Evolutionary conservation across 768 basidiomycete species (phyloP).

Genomic region (Clathrus columnatus): DNA sequence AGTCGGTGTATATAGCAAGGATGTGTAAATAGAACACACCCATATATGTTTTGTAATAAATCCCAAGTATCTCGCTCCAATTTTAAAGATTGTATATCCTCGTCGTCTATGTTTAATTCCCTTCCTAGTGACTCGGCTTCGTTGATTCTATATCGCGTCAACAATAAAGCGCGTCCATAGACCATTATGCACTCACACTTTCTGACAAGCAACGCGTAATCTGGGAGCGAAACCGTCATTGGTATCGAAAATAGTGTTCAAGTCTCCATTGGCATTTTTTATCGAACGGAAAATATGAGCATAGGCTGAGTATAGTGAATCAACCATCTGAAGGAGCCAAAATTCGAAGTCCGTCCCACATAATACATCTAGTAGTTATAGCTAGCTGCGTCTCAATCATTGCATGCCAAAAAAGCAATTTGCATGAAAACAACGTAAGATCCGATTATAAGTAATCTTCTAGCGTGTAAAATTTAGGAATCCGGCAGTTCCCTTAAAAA

Average conservation of each 20-base stretch:
- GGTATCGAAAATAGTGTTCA: slow-evolving; percentile 54
- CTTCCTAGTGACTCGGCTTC: not conserved
- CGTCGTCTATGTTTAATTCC: slow-evolving; percentile 13
- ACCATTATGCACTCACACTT: slow-evolving; percentile 43
- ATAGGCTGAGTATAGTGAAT: slow-evolving; percentile 51
- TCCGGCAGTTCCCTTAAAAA: too few species aligned
- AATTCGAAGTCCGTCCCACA: not conserved
- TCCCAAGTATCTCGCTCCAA: slow-evolving; percentile 81
- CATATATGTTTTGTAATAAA: slow-evolving; percentile 59
- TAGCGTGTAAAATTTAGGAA: too few species aligned
- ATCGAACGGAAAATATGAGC: slow-evolving; percentile 61
- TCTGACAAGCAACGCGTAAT: slow-evolving; percentile 40
- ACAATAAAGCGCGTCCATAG: slow-evolving; percentile 13
- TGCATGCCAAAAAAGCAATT: too few species aligned
- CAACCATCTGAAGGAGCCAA: slow-evolving; percentile 31
- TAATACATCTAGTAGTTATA: not conserved
- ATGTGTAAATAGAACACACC: slow-evolving; percentile 48
- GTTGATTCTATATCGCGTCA: not conserved
- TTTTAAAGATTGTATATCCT: slow-evolving; percentile 53
- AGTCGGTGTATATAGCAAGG: slow-evolving; percentile 1
- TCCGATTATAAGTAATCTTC: too few species aligned
- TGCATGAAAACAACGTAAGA: too few species aligned
- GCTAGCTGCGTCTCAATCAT: too few species aligned
- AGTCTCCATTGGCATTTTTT: slow-evolving; percentile 40
- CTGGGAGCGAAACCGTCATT: slow-evolving; percentile 63